A percentile compares a stretch with the other conserved stretches of the same genome.
Conservation (phyloP, 2,329 filamentous ascomycete species). For the Fusarium euwallaceae region DNA sequence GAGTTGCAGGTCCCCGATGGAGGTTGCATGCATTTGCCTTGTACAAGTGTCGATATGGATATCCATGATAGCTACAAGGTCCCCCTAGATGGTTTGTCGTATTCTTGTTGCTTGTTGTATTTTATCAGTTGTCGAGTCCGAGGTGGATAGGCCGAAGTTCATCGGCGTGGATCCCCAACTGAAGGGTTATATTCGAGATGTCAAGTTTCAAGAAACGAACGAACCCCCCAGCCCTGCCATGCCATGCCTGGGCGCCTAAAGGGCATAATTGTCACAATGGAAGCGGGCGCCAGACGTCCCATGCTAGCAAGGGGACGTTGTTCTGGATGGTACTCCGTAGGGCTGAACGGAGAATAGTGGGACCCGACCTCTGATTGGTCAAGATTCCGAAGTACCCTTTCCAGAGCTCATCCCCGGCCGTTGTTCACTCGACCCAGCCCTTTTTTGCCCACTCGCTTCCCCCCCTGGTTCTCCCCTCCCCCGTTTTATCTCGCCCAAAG, state of each 20-base stretch:
- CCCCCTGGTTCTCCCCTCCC: background rate
- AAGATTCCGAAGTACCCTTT: background rate
- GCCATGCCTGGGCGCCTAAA: background rate
- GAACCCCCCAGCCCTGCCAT: background rate
- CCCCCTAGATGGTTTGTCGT: conserved; percentile 6
- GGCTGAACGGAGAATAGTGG: conserved; percentile 44
- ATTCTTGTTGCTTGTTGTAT: background rate
- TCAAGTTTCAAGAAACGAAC: conserved; percentile 2
- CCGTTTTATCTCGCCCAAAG: conserved; percentile 1
- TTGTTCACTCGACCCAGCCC: background rate
- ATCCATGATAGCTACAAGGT: conserved; percentile 1
- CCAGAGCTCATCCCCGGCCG: background rate
- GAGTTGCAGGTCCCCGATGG: conserved; percentile 26
- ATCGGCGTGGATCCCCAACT: background rate
- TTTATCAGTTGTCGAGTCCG: background rate
- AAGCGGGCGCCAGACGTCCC: background rate
- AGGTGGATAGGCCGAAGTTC: background rate
- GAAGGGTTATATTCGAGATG: background rate
- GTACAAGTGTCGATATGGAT: background rate
- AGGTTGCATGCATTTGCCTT: conserved; percentile 14
- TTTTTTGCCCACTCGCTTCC: background rate
- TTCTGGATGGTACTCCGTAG: conserved; percentile 26
- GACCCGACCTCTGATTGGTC: conserved; percentile 19
- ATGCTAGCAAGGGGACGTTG: conserved; percentile 6
- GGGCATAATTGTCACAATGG: background rate